Percentiles rank a stretch among this genome's conserved stretches.
These are phyloP conservation scores for Nematodospora valgi DNA, from an alignment of 805 yeast genomes.

Conservation along the genomic window DNA sequence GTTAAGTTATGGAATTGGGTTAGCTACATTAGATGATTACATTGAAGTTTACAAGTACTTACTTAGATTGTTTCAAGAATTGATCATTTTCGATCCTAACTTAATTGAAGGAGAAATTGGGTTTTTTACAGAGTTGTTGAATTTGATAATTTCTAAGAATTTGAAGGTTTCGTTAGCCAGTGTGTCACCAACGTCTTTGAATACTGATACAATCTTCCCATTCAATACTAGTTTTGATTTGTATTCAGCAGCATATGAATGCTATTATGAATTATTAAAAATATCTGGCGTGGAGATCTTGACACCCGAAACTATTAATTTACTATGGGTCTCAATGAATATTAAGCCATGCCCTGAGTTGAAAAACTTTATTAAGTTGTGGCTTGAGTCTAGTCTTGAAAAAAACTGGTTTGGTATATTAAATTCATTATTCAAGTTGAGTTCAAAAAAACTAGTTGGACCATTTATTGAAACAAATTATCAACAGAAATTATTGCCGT, in stretches of 20 bases:
- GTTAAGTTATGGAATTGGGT: conserved; percentile 31
- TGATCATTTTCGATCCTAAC: conserved; percentile 35
- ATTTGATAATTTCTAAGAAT: conserved; percentile 30
- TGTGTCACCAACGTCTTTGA: conserved; percentile 36
- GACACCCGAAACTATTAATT: conserved; percentile 43
- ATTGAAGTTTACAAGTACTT: conserved; percentile 20
- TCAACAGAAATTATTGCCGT: conserved; percentile 39
- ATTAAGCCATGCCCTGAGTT: conserved; percentile 45
- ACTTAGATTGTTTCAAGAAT: conserved; percentile 30
- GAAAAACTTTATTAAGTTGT: conserved; percentile 46
- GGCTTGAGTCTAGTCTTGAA: conserved; percentile 54
- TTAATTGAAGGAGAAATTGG: conserved; percentile 30
- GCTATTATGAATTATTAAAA: conserved; percentile 58
- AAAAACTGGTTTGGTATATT: conserved; percentile 59
- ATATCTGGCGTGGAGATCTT: conserved; percentile 45
- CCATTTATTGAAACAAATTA: conserved; percentile 36
- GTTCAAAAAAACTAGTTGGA: conserved; percentile 40
- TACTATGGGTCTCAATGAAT: conserved; percentile 60
- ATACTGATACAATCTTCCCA: conserved; percentile 41
- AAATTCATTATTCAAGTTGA: conserved; percentile 45
- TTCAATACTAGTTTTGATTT: conserved; percentile 39
- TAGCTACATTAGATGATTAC: conserved; percentile 23
- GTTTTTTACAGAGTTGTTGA: conserved; percentile 25
- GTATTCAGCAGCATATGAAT: conserved; percentile 46
- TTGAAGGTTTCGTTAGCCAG: conserved; percentile 33